Evolutionary conservation across 192 early-diverging fungal genomes (phyloP).

Genomic region (Umbelopsis ramanniana): DNA sequence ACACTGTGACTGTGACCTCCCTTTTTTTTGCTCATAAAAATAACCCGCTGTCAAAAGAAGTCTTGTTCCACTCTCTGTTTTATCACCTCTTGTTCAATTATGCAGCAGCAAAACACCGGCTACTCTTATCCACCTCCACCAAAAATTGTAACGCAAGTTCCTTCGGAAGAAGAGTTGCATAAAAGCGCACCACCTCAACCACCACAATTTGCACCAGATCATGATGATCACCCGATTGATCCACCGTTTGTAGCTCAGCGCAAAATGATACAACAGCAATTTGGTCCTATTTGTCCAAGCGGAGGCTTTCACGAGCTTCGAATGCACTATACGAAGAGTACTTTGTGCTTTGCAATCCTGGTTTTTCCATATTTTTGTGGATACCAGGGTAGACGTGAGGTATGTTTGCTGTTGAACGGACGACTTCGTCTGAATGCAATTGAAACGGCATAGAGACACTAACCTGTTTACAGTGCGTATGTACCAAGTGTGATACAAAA

Average conservation of each 20-base stretch:
- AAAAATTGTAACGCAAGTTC: constrained; percentile 1
- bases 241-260: constrained; percentile 31
- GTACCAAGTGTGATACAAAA: constrained; percentile 33
- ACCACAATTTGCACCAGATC: background rate
- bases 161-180: background rate
- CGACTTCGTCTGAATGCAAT: background rate
- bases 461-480: constrained; percentile 24
- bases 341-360: constrained; percentile 28
- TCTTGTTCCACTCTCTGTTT: background rate
- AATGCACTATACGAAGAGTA: constrained; percentile 35
- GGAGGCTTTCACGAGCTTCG: constrained; percentile 33
- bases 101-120: background rate
- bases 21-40: background rate
- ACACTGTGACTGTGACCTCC: constrained; percentile 2
- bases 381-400: constrained; percentile 32
- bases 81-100: background rate
- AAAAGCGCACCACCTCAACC: no score
- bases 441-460: background rate
- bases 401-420: background rate
- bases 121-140: constrained; percentile 1
- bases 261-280: constrained; percentile 30
- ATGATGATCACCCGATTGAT: background rate
- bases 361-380: constrained; percentile 40
- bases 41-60: no score
- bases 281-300: constrained; percentile 27